Conservation (phyloP, 257 asterid genomes). For the Gynochthodes officinalis region DNA sequence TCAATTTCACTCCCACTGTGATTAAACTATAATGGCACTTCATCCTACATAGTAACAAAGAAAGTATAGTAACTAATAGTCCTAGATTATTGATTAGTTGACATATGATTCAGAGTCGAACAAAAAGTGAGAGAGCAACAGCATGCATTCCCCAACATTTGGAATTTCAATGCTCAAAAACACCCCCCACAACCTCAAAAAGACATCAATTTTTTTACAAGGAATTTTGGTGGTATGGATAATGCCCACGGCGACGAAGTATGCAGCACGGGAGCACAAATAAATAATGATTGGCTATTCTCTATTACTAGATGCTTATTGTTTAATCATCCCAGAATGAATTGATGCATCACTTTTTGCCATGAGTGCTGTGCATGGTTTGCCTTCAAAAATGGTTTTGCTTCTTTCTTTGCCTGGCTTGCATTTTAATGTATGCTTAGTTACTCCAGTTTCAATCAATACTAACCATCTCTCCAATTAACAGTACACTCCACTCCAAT, state of each 20-base stretch:
- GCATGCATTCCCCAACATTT: conserved; percentile 37
- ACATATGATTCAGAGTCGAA: conserved; percentile 31
- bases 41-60: neutral
- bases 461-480: no score
- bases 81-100: conserved; percentile 35
- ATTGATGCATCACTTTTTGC: neutral
- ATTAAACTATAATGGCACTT: neutral
- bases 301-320: conserved; percentile 9
- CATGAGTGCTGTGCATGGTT: neutral
- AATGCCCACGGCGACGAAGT: conserved; percentile 23
- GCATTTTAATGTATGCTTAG: neutral
- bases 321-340: conserved; percentile 5
- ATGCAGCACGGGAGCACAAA: conserved; percentile 37
- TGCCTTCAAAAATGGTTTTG: neutral
- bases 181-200: neutral
- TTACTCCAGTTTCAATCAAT: neutral
- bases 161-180: conserved; percentile 49
- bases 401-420: neutral
- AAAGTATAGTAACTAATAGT: conserved; percentile 23
- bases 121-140: neutral
- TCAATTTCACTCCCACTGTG: neutral
- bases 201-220: neutral
- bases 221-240: conserved; percentile 17
- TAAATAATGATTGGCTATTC: conserved; percentile 35
- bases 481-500: no score